Percentiles rank a stretch among this genome's conserved stretches.
Conservation (phyloP, 179 eudicot genomes). For the Vitellaria paradoxa region DNA sequence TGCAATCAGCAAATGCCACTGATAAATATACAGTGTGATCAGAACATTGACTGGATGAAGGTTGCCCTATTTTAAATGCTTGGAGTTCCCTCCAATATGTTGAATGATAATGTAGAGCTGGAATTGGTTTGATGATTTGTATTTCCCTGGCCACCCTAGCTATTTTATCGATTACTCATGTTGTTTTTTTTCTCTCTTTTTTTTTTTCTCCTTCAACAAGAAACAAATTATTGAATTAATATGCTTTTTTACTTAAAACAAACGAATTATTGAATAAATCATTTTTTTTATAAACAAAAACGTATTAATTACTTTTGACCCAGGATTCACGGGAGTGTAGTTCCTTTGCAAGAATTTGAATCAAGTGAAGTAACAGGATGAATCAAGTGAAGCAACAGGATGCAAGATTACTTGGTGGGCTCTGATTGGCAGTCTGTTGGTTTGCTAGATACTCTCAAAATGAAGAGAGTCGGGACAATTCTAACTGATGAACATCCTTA, state of each 20-base stretch:
- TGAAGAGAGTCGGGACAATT: conserved; percentile 90
- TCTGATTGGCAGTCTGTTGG: conserved; percentile 58
- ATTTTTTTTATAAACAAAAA: background rate
- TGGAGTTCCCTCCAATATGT: background rate
- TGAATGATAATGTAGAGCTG: conserved; percentile 7
- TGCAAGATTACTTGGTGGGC: conserved; percentile 35
- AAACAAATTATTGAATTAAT: background rate
- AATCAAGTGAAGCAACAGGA: conserved; percentile 9
- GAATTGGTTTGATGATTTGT: background rate
- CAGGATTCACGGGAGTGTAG: conserved; percentile 9
- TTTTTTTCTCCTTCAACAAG: background rate
- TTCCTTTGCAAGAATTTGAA: conserved; percentile 17
- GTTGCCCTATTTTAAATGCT: background rate
- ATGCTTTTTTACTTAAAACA: too few species aligned
- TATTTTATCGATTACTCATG: background rate
- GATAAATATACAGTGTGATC: background rate
- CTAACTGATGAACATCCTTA: conserved; percentile 82
- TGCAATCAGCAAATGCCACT: background rate
- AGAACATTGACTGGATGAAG: background rate
- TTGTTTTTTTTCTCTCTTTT: too few species aligned
- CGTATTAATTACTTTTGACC: background rate
- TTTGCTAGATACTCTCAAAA: conserved; percentile 67
- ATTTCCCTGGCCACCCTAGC: conserved; percentile 1
- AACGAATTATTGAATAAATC: background rate
- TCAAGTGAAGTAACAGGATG: conserved; percentile 3